Evolutionary conservation across 2,329 filamentous ascomycete genomes (phyloP), one percentile per base, ranked within the genome.

Genomic region (Dothideomycetes sp.): DNA sequence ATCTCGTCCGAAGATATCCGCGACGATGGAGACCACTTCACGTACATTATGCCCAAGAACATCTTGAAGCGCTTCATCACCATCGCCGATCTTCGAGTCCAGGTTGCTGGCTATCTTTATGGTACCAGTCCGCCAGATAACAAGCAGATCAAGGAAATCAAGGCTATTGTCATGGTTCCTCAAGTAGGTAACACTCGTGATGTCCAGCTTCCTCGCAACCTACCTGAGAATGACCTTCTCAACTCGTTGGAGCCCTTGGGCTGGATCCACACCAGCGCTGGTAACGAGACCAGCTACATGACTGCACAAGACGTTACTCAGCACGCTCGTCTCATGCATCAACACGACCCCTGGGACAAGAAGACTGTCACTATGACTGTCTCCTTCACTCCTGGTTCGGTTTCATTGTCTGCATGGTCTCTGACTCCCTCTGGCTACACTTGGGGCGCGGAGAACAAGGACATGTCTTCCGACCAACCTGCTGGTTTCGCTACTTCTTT

Each of bases 31-130:
- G 85, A 88, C 27, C 74, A 80, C 54, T 82, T 84, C 57, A 98
- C 89, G 1, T 98, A 96, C 56, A 84, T 98, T 55, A 95, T 98
- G 85, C 91, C 91, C 1, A 98, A 96, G 76, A 98, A 98, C 61
- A 82, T 98, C 34, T 74, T 98, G 54, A 95, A 94, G 73, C 84
- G 86, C 49, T 98, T 98, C 71, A 96, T 98, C 66, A 91, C 85
- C 17, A 93, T 98, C 57, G 83, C 91, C 33, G 91, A 98, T 67
- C 76, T 98, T 42, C 84, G 93, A 33, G 88, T 96, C 11, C 91
- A 98, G 64, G 88, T 98, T 35, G 88, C 89, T 12, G 91, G 88
- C 1, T 98, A 94, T 60, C 74, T 98, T 1, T 98, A 98, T 59
- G 91, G 91, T 50, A 78, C 78, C 33, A 94, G 89, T 1, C 88